Conservation (phyloP, 148 eudicot genomes). For the Euryodendron excelsum region DNA sequence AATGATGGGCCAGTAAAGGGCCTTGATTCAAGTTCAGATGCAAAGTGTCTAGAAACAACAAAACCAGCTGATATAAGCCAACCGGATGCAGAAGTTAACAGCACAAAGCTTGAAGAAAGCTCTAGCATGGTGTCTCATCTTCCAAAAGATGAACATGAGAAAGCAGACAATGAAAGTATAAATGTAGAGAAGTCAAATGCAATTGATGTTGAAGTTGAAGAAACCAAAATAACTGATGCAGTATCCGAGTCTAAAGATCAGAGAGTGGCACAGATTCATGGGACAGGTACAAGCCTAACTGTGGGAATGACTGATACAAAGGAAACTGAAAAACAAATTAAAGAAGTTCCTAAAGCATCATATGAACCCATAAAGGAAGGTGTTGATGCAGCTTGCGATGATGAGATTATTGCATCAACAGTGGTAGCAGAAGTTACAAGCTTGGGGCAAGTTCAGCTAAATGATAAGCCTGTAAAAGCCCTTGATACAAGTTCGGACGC, state of each 20-base stretch:
- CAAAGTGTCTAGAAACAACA: slow-evolving; percentile 2
- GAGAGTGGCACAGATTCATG: slow-evolving; percentile 9
- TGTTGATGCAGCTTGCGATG: not conserved
- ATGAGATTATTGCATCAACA: slow-evolving; percentile 5
- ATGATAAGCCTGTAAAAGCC: slow-evolving; percentile 6
- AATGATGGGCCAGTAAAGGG: slow-evolving; percentile 4
- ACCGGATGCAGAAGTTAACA: slow-evolving; percentile 18
- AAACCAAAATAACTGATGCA: not conserved
- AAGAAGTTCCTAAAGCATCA: slow-evolving; percentile 1
- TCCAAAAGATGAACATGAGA: slow-evolving; percentile 4
- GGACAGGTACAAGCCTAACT: slow-evolving; percentile 6
- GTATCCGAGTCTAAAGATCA: slow-evolving; percentile 4
- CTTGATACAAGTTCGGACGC: not conserved
- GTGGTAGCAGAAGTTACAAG: slow-evolving; percentile 21
- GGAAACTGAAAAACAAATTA: not conserved
- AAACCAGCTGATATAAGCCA: slow-evolving; percentile 1
- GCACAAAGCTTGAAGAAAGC: slow-evolving; percentile 3
- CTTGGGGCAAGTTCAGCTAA: slow-evolving; percentile 16
- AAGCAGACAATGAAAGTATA: not conserved
- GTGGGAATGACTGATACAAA: not conserved
- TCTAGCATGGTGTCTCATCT: slow-evolving; percentile 6
- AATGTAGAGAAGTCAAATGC: slow-evolving; percentile 9
- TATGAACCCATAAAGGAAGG: not conserved
- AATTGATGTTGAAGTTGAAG: slow-evolving; percentile 20
- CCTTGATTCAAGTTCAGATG: slow-evolving; percentile 1